Percentiles rank a stretch among this genome's conserved stretches.
These are phyloP conservation scores for Eucalyptus sp. DNA, from an alignment of 345 rosid species.

Conservation along the genomic window DNA sequence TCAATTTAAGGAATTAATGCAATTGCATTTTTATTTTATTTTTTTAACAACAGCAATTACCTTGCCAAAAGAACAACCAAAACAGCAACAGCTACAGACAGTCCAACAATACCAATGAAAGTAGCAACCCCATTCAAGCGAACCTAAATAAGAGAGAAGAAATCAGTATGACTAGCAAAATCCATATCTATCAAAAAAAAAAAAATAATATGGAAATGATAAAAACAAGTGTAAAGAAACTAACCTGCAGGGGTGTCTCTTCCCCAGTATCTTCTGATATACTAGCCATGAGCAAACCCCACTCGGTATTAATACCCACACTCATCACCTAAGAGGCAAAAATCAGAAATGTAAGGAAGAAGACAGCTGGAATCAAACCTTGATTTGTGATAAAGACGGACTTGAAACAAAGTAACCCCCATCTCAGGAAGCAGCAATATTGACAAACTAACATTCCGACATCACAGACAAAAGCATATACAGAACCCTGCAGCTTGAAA, in stretches of 20 bases:
- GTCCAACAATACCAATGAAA: slow-evolving; percentile 91
- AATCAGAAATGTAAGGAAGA: neutral
- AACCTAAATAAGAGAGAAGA: slow-evolving; percentile 38
- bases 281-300: slow-evolving; percentile 98
- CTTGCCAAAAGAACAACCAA: slow-evolving; percentile 76
- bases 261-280: slow-evolving; percentile 97
- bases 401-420: neutral
- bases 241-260: slow-evolving; percentile 98
- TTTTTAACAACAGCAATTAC: slow-evolving; percentile 10
- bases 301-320: slow-evolving; percentile 93
- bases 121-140: slow-evolving; percentile 98
- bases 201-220: neutral
- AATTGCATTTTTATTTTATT: neutral
- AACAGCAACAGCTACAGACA: slow-evolving; percentile 73
- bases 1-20: neutral
- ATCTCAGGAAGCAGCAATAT: neutral
- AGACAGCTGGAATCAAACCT: neutral
- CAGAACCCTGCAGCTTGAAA: neutral
- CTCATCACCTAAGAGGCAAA: slow-evolving; percentile 55
- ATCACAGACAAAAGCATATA: neutral
- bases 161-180: neutral
- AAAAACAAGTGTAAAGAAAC: neutral
- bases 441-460: neutral
- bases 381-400: neutral
- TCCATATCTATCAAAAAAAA: neutral